Evolutionary conservation across 2,329 filamentous ascomycete species (phyloP).

Genomic region (Aspergillus glaucus): DNA sequence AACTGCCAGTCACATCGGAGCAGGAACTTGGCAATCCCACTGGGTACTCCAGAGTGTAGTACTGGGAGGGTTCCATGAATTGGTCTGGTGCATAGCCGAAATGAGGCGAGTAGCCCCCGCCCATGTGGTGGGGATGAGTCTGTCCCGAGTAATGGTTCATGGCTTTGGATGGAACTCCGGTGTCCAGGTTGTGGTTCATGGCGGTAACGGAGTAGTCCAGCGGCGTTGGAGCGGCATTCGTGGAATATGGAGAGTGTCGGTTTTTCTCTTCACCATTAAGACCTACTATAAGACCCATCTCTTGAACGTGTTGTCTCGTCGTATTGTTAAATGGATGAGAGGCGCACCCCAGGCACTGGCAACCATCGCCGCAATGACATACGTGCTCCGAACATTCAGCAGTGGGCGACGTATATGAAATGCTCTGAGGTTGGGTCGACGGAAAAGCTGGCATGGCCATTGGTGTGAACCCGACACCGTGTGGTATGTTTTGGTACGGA

Average conservation of each 20-base stretch:
- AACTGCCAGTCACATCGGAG: conserved; percentile 45
- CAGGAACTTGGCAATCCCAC: conserved; percentile 36
- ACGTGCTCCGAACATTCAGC: conserved; percentile 20
- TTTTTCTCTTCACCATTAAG: conserved; percentile 24
- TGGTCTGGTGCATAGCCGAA: conserved; percentile 18
- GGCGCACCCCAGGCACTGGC: conserved; percentile 42
- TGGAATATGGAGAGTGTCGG: conserved; percentile 12
- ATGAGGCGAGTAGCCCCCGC: conserved; percentile 20
- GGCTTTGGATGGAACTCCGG: conserved; percentile 8
- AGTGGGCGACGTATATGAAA: conserved; percentile 6
- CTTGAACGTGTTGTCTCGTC: conserved; percentile 40
- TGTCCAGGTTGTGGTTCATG: conserved; percentile 9
- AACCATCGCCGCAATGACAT: conserved; percentile 40
- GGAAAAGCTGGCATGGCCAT: conserved; percentile 10
- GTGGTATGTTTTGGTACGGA: conserved; percentile 7
- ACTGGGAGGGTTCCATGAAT: conserved; percentile 37
- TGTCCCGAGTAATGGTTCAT: conserved; percentile 18
- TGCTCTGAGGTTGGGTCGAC: conserved; percentile 4
- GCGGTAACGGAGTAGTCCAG: conserved; percentile 16
- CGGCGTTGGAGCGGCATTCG: conserved; percentile 7
- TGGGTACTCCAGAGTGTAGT: conserved; percentile 38
- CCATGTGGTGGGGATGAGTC: conserved; percentile 10
- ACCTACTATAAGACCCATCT: conserved; percentile 40
- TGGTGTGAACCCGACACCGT: conserved; percentile 13
- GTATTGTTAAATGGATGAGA: conserved; percentile 43